Evolutionary conservation across 495 filamentous ascomycete species (phyloP), one percentile per base, ranked within the genome.

Genomic region (Cercophora sp.): DNA sequence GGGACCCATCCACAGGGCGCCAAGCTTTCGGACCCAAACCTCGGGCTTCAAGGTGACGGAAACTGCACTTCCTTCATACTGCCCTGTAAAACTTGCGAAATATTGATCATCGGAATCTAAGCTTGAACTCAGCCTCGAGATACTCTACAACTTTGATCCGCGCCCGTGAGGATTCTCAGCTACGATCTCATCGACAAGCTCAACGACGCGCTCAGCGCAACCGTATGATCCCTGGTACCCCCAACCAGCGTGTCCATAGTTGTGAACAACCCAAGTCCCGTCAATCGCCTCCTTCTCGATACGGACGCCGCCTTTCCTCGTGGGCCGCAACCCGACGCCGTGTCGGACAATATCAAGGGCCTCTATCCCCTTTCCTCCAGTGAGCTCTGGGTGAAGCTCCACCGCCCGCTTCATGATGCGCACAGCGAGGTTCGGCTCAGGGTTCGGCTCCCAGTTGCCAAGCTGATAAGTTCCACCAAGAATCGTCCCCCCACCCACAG

Each of bases 231-330:
- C 80, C 67, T 99, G 93, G 62, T 96, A 90, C 49, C 85, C 93
- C 75, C 90, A 96, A 0, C 93, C 93, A 0, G 88, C 91, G 73
- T 96, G 92, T 8, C 94, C 94, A 65, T 99, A 99, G 58, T 96
- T 92, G 65, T 99, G 93, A 54, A 99, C 89, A 8, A 96, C 82
- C 71, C 79, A 82, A 0, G 81, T 75, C 23, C 61, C 76, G n/a
- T 78, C 85, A 22, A 91, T 79, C 56, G 74, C 76, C 67, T 96
- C 91, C 65, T 80, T 88, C 70, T 96, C 93, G 39, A 97, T 76
- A 34, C 93, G 79, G 11, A 85, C 84, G 0, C 94, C 92, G 6
- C 79, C 85, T 18, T 82, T 71, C 43, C 93, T 77, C 48, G 85
- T 67, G 20, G 93, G 93, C 55, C 93, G 76, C 63, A 97, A 66